Evolutionary conservation across 768 basidiomycete genomes (phyloP), one percentile per base, ranked within the genome.

Genomic region (Austroboletus festivus): DNA sequence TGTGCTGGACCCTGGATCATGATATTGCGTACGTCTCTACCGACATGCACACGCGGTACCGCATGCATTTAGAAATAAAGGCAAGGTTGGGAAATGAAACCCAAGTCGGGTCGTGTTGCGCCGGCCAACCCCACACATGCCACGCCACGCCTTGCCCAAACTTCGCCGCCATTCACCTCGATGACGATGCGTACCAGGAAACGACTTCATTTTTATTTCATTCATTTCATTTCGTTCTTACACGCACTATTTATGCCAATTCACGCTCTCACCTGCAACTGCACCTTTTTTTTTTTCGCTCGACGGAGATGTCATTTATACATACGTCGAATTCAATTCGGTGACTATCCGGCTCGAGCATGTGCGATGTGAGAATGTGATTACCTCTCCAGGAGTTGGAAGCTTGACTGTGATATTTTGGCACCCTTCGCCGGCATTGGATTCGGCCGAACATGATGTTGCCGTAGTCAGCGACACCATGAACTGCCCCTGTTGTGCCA

Each of bases 201-300:
- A n/a, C n/a, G n/a, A n/a, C n/a, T n/a, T n/a, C n/a, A n/a, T n/a
- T n/a, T n/a, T n/a, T n/a, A n/a, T n/a, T n/a, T n/a, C n/a, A n/a
- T 33, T 33, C 31, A 15, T 33, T 18, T 56, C 24, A 34, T 46
- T 42, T 48, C 19, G 47, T 13, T 20, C n/a, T 37, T 33, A 33
- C 12, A 45, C 45, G 58, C 46, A 42, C 23, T 58, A 62, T 63
- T 60, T 63, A 62, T 55, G 61, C 51, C 47, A n/a, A 58, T 58
- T 58, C 38, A 60, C 21, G 48, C 26, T 47, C n/a, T 42, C 31
- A 13, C 7, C 15, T 13, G 31, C 31, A 33, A 7, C 15, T 33
- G 9, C 12, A 6, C 12, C 28, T 35, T 11, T 46, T 38, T 38
- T 30, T 26, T 23, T 21, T 45, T 39, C 44, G 16, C 40, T 55